A percentile compares a stretch with the other conserved stretches of the same genome.
phyloP scores from a whole-genome alignment of 148 eudicot genomes.

The Hydrangea macrophylla region DNA sequence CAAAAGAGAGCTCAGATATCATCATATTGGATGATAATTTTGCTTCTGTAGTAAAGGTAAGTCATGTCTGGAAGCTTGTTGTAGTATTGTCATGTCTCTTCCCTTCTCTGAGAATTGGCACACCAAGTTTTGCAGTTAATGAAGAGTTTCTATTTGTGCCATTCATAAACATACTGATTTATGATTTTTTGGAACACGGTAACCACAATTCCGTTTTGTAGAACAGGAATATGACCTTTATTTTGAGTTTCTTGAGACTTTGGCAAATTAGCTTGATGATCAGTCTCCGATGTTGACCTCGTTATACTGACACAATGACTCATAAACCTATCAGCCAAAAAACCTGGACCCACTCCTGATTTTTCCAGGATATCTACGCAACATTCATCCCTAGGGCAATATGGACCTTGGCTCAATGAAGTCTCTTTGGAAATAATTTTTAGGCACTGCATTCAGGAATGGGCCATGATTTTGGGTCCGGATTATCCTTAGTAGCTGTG shows the following conservation, averaged over 20 bases:
- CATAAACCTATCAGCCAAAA: background rate
- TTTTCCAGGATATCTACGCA: background rate
- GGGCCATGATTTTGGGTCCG: background rate
- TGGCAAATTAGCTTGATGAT: background rate
- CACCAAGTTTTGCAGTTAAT: background rate
- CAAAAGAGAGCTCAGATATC: conserved; percentile 82
- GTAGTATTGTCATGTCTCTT: background rate
- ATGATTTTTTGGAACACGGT: background rate
- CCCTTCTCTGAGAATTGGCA: background rate
- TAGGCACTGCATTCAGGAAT: background rate
- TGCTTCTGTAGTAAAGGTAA: conserved; percentile 88
- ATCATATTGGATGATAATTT: conserved; percentile 83
- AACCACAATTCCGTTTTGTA: too few relatives aligned
- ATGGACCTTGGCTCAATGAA: background rate
- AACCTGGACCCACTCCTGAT: background rate
- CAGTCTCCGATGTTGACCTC: too few relatives aligned
- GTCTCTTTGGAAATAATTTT: background rate
- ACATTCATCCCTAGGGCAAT: background rate
- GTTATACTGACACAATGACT: background rate
- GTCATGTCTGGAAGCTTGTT: conserved; percentile 9
- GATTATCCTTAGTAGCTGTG: background rate
- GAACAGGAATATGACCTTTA: background rate
- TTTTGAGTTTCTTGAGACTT: background rate
- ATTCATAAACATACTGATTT: background rate
- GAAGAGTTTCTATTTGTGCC: background rate